Evolutionary conservation across 2,329 filamentous ascomycete species (phyloP).

Genomic region (Camillea tinctor): DNA sequence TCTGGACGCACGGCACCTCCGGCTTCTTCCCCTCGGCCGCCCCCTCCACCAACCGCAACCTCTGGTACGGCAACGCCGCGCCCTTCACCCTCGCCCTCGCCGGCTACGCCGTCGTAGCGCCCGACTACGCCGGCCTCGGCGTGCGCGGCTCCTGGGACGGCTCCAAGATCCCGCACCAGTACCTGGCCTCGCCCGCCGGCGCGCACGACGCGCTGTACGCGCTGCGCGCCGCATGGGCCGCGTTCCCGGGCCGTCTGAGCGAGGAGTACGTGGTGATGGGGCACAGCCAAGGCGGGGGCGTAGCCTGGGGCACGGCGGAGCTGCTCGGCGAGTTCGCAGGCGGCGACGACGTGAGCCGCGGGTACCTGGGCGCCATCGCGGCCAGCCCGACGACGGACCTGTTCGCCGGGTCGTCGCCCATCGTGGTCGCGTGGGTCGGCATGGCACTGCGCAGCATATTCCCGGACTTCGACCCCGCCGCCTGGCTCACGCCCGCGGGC

Average conservation of each 20-base stretch:
- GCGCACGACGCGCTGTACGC: conserved; percentile 45
- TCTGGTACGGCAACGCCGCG: conserved; percentile 40
- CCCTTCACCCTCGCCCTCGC: conserved; percentile 40
- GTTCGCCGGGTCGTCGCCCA: not conserved
- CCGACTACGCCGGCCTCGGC: conserved; percentile 46
- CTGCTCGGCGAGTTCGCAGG: conserved; percentile 12
- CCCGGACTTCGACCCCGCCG: conserved; percentile 24
- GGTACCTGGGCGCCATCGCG: conserved; percentile 5
- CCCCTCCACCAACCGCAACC: conserved; percentile 40
- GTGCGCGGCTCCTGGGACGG: conserved; percentile 34
- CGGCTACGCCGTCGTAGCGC: conserved; percentile 44
- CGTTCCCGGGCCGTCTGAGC: conserved; percentile 37
- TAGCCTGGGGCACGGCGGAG: conserved; percentile 25
- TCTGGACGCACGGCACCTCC: conserved; percentile 46
- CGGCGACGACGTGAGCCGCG: not conserved
- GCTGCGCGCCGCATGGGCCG: conserved; percentile 39
- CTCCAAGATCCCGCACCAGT: conserved; percentile 39
- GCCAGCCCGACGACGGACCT: conserved; percentile 6
- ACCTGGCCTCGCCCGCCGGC: conserved; percentile 35
- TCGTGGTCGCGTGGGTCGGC: conserved; percentile 20
- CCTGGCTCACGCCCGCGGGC: conserved; percentile 29
- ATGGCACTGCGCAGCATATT: conserved; percentile 24
- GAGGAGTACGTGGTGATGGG: conserved; percentile 34
- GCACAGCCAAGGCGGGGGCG: conserved; percentile 33
- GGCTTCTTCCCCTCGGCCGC: conserved; percentile 39